Evolutionary conservation across 768 basidiomycete genomes (phyloP), one percentile per base, ranked within the genome.

Genomic region (Auricularia sp.): DNA sequence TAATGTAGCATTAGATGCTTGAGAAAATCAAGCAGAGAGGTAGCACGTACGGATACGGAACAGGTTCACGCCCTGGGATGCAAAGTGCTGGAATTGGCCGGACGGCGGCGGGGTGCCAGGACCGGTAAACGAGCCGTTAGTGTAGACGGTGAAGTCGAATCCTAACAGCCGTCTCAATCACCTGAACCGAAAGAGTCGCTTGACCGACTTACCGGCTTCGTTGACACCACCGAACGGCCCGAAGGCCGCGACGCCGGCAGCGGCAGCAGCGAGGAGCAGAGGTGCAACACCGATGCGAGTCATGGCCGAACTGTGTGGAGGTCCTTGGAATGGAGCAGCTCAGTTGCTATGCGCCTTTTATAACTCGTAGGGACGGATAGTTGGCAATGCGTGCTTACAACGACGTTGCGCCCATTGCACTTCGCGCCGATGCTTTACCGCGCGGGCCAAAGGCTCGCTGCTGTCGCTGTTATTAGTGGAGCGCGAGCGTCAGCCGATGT

Each of bases 51-150:
- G 76, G 62, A 77, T 74, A 54, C 81, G 78, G 76, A 78, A 83
- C 65, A 81, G 68, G 69, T 82, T 82, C 14, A 76, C 81, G 51
- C 82, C 83, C 68, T 82, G 74, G 8, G 67, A 68, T 21, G 78
- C 75, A 68, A 84, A 83, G 70, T 84, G 82, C 16, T 73, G 63
- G 74, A 77, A 82, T 64, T 84, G 82, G 36, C 73, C 68, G 2
- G 74, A 68, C 5, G 80, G 82, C 24, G 81, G 81, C 59, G 70
- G 66, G 13, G 72, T 71, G 1, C 73, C 72, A 63, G 68, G 67
- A n/a, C 77, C 77, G 13, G 66, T 78, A 72, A 81, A 81, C 61
- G 79, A 80, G 4, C 80, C 80, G 65, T 82, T 74, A 0, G 80
- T 81, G 7, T 71, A 24, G n/a, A 67, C 61, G 33, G 54, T 51